Base-by-base conservation (phyloP, 2,329 filamentous ascomycete species). In the Cladosporium phlei region DNA sequence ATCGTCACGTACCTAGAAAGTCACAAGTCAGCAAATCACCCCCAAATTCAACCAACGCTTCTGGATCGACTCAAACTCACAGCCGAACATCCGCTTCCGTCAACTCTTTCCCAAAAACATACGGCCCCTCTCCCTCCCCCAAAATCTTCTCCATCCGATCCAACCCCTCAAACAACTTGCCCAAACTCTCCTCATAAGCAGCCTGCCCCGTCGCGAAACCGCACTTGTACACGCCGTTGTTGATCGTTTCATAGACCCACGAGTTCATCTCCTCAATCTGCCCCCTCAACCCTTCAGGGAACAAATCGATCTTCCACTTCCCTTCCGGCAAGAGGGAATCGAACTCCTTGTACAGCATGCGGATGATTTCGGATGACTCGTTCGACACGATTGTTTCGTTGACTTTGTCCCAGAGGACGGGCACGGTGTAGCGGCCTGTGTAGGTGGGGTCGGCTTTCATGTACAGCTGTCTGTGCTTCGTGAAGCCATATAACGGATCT, bases 301-400 rank as follows among this genome's bases (percentile, higher is more conserved):
- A 86, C 30, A 90, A 74, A 35, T 83, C 78, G 4, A 90, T 63
- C 2, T 69, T 66, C 0, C 70, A 68, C 38, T 68, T 70, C 60
- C 82, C 49, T 38, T 55, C 52, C 0, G 66, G 65, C 17, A 75
- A 47, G 17, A 74, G 43, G n/a, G 64, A 61, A 39, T 97, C 82
- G 63, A 97, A 97, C 66, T 81, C 87, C 27, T 75, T 76, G 62
- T 86, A 86, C 48, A 95, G 73, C 86, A 95, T 95, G 60, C 89
- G 82, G 65, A 95, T 82, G 62, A 95, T 94, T 70, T 95, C 89
- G 54, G 83, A 82, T 66, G 85, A 88, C 75, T 95, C 89, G 55
- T 95, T 95, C 76, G 78, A 91, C 51, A 95, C 88, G 59, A 95
- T 93, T 19, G 73, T 79, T 46, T 64, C 57, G 30, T 71, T 71